phyloP scores from a whole-genome alignment of 2,329 filamentous ascomycete species.

The Ascochyta viciae-villosae region DNA sequence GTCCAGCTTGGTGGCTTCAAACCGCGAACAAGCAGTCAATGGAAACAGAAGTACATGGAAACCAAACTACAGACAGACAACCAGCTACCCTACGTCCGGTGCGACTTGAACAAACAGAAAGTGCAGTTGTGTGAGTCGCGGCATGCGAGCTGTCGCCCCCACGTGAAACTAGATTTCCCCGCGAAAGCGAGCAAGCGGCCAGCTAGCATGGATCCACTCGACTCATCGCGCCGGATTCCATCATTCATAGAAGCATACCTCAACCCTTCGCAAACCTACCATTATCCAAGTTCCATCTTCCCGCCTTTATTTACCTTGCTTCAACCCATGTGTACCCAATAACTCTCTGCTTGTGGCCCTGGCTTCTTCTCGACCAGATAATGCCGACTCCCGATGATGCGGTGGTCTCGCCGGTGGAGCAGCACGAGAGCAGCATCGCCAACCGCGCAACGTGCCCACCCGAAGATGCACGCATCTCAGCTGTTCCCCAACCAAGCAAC shows the following conservation, averaged over 20 bases:
- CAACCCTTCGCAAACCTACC: conserved; percentile 4
- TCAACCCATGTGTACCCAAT: conserved; percentile 30
- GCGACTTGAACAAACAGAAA: not conserved
- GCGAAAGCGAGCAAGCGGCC: conserved; percentile 4
- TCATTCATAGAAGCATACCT: conserved; percentile 14
- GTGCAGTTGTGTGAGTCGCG: conserved; percentile 11
- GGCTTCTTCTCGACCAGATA: conserved; percentile 40
- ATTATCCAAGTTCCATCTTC: conserved; percentile 11
- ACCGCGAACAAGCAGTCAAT: not conserved
- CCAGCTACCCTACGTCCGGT: not conserved
- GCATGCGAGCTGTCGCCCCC: conserved; percentile 11
- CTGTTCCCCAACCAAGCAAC: conserved; percentile 42
- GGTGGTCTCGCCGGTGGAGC: conserved; percentile 51
- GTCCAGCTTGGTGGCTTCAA: not conserved
- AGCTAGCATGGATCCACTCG: conserved; percentile 9
- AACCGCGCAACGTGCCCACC: conserved; percentile 60
- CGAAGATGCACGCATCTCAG: conserved; percentile 47
- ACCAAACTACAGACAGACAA: not conserved
- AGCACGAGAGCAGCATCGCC: conserved; percentile 44
- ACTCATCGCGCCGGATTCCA: conserved; percentile 14
- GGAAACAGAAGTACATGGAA: not conserved
- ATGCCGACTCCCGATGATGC: conserved; percentile 60
- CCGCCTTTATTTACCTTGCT: conserved; percentile 10
- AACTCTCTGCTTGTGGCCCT: conserved; percentile 32
- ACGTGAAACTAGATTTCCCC: conserved; percentile 14